Conservation (phyloP, 306 rosid genomes). For the Glycine tomentella region DNA sequence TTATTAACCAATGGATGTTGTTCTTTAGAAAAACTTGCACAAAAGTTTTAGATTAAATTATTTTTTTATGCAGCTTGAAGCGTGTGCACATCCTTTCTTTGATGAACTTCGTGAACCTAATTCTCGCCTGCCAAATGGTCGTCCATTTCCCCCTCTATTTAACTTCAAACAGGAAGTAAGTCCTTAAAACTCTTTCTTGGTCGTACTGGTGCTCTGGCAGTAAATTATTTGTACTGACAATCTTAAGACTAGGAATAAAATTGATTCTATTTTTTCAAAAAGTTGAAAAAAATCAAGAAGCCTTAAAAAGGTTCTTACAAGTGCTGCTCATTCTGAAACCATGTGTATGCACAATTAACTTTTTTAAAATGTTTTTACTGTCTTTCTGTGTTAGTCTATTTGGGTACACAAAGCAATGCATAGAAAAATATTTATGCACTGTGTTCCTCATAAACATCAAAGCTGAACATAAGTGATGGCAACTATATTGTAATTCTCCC, state of each 20-base stretch:
- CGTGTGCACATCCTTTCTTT: slow-evolving; percentile 95
- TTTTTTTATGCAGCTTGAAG: slow-evolving; percentile 80
- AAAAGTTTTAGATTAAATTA: slow-evolving; percentile 29
- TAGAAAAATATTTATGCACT: neutral
- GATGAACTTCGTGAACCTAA: slow-evolving; percentile 90
- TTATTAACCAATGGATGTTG: neutral
- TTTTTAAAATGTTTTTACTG: too few relatives aligned
- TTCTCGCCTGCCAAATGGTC: slow-evolving; percentile 87
- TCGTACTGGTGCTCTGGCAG: neutral
- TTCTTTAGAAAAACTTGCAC: slow-evolving; percentile 1
- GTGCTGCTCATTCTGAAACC: too few relatives aligned
- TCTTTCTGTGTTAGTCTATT: too few relatives aligned
- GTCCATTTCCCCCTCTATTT: slow-evolving; percentile 85
- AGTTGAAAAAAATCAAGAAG: too few relatives aligned
- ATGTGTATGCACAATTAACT: too few relatives aligned
- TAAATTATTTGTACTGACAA: neutral
- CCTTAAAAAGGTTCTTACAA: neutral
- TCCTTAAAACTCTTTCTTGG: slow-evolving; percentile 17
- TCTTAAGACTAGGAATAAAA: slow-evolving; percentile 1
- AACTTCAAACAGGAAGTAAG: slow-evolving; percentile 94
- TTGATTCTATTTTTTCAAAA: neutral
- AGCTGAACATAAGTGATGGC: too few relatives aligned
- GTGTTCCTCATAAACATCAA: too few relatives aligned
- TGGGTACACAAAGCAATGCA: neutral
- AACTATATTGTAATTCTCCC: slow-evolving; percentile 9